Evolutionary conservation across 75 land plant species (phyloP), one percentile per base, ranked within the genome.

Genomic region (Cunninghamia lanceolata): DNA sequence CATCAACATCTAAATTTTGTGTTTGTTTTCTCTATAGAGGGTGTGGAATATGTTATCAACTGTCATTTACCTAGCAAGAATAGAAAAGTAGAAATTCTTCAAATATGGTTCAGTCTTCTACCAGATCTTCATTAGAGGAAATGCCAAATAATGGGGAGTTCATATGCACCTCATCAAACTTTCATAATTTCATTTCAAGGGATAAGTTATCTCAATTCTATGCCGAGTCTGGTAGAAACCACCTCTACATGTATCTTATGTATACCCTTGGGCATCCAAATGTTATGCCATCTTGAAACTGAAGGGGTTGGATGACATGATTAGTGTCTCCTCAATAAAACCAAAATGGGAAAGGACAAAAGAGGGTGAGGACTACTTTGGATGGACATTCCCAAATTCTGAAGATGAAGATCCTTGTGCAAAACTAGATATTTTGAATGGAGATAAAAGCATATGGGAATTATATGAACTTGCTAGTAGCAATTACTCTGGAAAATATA

Each of bases 231-330:
- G 94, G 92, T 66, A 92, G 98, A 84, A 95, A 96, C 84, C 98
- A 95, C 88, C 89, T 96, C 79, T 96, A 96, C 71, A 87, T 95
- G n/a, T n/a, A 86, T 95, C 98, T 1, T 94, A 92, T 88, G 96
- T 95, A 45, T 96, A 97, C 46, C 98, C 98, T 84, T 96, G 96
- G 96, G 96, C 98, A 46, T 96, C 95, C 16, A 91, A 95, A 54
- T 96, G 98, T 87, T 89, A 90, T 80, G 90, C 97, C 30, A 90
- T 85, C 84, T 79, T 96, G 85, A 95, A 95, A 87, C 91, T 96
- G 82, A 96, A 96, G 85, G 96, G 97, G 47, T 93, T 96, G 39
- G 97, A 95, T 3, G 88, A 94, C 74, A 94, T 92, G 35, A 96
- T 96, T 84, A 92, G 90, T 89, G 85, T 90, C 85, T 85, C 98